These are phyloP conservation scores for Melampsora abietis-canadensis DNA, from an alignment of 1,284 basidiomycete species.

Conservation along the genomic window DNA sequence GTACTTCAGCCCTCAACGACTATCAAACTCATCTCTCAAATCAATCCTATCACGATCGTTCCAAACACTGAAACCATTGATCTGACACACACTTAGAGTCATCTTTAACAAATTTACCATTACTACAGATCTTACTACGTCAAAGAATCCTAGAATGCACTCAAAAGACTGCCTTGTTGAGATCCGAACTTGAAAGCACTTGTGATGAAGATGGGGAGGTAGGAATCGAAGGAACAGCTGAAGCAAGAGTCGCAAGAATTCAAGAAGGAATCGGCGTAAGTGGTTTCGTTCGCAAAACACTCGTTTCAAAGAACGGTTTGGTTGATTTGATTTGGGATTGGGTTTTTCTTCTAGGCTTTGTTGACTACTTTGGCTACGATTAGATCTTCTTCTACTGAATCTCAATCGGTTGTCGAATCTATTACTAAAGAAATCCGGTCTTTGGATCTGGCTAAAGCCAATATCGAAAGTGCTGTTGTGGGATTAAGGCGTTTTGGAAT, in stretches of 20 bases:
- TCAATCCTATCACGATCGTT: too few relatives aligned
- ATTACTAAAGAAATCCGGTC: constrained; percentile 96
- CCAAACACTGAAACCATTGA: neutral
- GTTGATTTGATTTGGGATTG: neutral
- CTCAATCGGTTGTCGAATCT: constrained; percentile 87
- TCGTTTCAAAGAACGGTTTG: neutral
- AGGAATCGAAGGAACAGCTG: neutral
- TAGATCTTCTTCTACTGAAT: constrained; percentile 67
- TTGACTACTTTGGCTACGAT: constrained; percentile 40
- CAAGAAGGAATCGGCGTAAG: constrained; percentile 37
- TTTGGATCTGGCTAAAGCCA: constrained; percentile 89
- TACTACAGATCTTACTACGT: constrained; percentile 30
- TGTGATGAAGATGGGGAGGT: neutral
- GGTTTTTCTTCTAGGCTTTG: constrained; percentile 16
- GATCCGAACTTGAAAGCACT: constrained; percentile 8
- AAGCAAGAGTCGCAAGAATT: constrained; percentile 9
- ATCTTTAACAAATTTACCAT: constrained; percentile 20
- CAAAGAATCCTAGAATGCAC: constrained; percentile 34
- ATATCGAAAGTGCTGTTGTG: constrained; percentile 83
- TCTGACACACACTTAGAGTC: constrained; percentile 17
- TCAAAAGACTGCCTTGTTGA: constrained; percentile 11
- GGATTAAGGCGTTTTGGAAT: constrained; percentile 86
- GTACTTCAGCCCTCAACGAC: neutral
- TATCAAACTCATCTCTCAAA: too few relatives aligned
- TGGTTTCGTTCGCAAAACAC: neutral